Evolutionary conservation across 495 filamentous ascomycete genomes (phyloP).

Genomic region (Penicillium alfredii): DNA sequence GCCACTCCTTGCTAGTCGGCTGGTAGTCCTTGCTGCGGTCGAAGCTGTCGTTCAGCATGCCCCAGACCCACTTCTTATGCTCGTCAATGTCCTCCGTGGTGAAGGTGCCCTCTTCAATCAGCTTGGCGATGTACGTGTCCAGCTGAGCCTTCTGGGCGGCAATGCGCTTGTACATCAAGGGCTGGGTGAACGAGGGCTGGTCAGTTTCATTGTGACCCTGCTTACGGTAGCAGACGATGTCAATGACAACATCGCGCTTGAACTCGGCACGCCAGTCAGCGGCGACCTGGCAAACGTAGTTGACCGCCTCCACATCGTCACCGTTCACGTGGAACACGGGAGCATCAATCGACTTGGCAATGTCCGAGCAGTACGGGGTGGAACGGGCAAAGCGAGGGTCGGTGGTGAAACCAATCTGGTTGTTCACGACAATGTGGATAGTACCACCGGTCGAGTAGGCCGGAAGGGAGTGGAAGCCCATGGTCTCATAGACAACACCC

Average conservation of each 20-base stretch:
- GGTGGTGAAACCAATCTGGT: conserved; percentile 99
- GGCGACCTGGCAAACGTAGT: conserved; percentile 94
- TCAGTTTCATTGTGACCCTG: conserved; percentile 99
- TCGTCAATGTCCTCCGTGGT: conserved; percentile 97
- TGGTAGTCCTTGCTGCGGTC: conserved; percentile 95
- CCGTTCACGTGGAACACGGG: conserved; percentile 99
- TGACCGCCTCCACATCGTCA: conserved; percentile 96
- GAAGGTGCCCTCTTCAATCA: conserved; percentile 85
- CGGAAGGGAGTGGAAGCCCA: conserved; percentile 93
- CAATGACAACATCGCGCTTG: conserved; percentile 94
- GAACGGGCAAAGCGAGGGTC: conserved; percentile 95
- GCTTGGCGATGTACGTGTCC: conserved; percentile 80
- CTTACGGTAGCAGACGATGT: conserved; percentile 98
- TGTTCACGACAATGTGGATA: conserved; percentile 96
- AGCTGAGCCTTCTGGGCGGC: conserved; percentile 70
- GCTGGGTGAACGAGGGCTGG: conserved; percentile 99
- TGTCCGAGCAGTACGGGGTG: conserved; percentile 97
- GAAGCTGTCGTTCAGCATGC: conserved; percentile 96
- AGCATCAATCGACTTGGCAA: conserved; percentile 96
- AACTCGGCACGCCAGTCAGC: conserved; percentile 97
- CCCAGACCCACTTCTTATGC: conserved; percentile 99
- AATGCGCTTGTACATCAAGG: conserved; percentile 98
- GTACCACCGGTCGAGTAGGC: conserved; percentile 96
- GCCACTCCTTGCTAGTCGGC: conserved; percentile 94
- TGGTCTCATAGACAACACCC: conserved; percentile 95